A percentile compares a stretch with the other conserved stretches of the same genome.
Conservation (phyloP, 1,139 yeast genomes). For the Saccharomyces uvarum region DNA sequence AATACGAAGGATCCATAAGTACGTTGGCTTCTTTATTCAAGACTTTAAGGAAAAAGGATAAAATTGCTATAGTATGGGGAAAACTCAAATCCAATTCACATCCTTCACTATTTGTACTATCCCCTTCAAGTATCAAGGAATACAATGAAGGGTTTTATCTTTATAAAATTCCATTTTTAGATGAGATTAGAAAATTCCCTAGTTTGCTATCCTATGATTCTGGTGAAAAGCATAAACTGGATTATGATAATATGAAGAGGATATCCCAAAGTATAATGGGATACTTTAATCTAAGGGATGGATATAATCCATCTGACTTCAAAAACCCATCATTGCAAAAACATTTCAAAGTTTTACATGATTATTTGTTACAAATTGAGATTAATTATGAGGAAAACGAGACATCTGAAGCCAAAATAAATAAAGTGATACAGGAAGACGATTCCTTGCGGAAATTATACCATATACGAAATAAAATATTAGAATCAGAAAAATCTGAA, state of each 20-base stretch:
- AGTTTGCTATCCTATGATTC: constrained; percentile 9
- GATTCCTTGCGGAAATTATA: constrained; percentile 30
- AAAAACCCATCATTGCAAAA: constrained; percentile 63
- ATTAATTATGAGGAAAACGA: constrained; percentile 32
- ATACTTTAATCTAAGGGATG: constrained; percentile 37
- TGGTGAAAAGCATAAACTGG: constrained; percentile 21
- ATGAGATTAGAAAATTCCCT: constrained; percentile 53
- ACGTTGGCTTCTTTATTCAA: constrained; percentile 65
- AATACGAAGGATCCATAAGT: constrained; percentile 52
- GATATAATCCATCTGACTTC: constrained; percentile 52
- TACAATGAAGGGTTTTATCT: constrained; percentile 51
- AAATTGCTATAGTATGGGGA: constrained; percentile 70
- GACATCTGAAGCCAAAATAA: constrained; percentile 18
- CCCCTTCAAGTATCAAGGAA: constrained; percentile 40
- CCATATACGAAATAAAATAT: constrained; percentile 23
- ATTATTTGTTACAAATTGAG: constrained; percentile 59
- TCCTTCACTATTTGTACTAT: constrained; percentile 54
- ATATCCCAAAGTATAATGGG: constrained; percentile 37
- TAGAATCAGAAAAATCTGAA: constrained; percentile 14
- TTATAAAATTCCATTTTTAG: constrained; percentile 54
- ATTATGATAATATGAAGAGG: constrained; percentile 31
- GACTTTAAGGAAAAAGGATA: constrained; percentile 44
- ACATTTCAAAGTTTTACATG: constrained; percentile 58
- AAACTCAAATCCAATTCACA: constrained; percentile 45
- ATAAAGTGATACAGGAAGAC: constrained; percentile 26